Evolutionary conservation across 225 moss, liverwort and hornwort genomes (phyloP).

Genomic region (Ulota crispa): DNA sequence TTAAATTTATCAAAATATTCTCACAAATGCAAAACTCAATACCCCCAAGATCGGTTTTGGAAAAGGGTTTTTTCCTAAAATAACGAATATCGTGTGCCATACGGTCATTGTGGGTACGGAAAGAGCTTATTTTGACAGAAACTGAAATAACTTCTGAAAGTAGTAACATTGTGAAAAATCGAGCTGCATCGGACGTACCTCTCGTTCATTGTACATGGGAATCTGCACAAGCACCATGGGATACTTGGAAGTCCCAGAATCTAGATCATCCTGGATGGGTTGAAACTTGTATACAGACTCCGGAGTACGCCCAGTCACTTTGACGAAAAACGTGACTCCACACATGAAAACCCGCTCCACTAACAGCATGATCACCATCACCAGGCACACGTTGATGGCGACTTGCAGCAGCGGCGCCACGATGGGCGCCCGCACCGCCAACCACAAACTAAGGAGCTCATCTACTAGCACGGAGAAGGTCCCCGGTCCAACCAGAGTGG

Average conservation of each 20-base stretch:
- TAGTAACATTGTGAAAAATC: neutral
- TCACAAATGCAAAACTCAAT: no score
- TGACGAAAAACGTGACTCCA: constrained; percentile 50
- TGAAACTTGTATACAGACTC: constrained; percentile 48
- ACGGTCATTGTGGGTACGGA: no score
- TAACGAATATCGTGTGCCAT: no score
- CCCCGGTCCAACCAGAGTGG: neutral
- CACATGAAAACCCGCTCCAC: constrained; percentile 39
- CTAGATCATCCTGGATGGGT: constrained; percentile 60
- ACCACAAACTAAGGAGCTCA: constrained; percentile 56
- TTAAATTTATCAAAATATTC: no score
- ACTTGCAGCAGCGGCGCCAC: constrained; percentile 66
- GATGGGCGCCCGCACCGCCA: constrained; percentile 55
- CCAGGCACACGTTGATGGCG: constrained; percentile 32
- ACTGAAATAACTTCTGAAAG: neutral
- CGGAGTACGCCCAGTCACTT: constrained; percentile 47
- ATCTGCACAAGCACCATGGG: constrained; percentile 81
- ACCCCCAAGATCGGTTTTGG: no score
- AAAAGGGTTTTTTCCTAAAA: no score
- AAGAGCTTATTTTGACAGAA: neutral
- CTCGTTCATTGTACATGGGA: constrained; percentile 77
- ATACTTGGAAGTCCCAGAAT: constrained; percentile 54
- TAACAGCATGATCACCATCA: constrained; percentile 39
- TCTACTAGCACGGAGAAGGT: constrained; percentile 24
- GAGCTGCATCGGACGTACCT: constrained; percentile 2